A percentile compares a stretch with the other conserved stretches of the same genome.
These are phyloP conservation scores for Pythium oligandrum DNA, from an alignment of 352 stramenopile species.

Conservation along the genomic window DNA sequence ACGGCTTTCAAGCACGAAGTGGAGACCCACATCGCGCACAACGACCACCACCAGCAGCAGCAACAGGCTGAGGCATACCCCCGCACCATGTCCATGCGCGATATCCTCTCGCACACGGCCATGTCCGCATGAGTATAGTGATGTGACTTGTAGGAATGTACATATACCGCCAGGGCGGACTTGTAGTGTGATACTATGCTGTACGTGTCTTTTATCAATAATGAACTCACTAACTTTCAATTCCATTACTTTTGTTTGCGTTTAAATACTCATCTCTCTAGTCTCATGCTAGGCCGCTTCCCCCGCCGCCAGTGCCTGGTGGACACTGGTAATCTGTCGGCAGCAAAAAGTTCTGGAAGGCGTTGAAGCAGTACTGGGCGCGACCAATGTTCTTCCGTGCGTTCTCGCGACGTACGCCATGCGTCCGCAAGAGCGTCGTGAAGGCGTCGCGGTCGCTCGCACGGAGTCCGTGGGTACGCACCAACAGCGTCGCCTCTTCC, in stretches of 20 bases:
- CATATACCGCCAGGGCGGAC: no score
- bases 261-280: no score
- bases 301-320: constrained; percentile 72
- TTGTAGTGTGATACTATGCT: no score
- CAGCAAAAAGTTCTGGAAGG: constrained; percentile 81
- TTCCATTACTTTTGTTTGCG: no score
- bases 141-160: no score
- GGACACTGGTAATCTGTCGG: constrained; percentile 74
- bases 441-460: constrained; percentile 47
- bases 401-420: constrained; percentile 79
- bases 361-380: constrained; percentile 81
- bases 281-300: constrained; percentile 11
- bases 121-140: constrained; percentile 17
- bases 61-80: constrained; percentile 1
- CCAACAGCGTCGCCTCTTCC: constrained; percentile 81
- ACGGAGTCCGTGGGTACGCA: constrained; percentile 44
- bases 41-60: constrained; percentile 10
- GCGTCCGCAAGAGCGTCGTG: constrained; percentile 62
- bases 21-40: constrained; percentile 10
- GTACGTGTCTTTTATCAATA: neutral
- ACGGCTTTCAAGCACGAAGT: constrained; percentile 56
- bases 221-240: neutral
- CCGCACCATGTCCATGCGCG: constrained; percentile 70
- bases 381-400: constrained; percentile 86
- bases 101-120: constrained; percentile 50